phyloP scores from a whole-genome alignment of 1,284 basidiomycete genomes.

The Mycena sp. region DNA sequence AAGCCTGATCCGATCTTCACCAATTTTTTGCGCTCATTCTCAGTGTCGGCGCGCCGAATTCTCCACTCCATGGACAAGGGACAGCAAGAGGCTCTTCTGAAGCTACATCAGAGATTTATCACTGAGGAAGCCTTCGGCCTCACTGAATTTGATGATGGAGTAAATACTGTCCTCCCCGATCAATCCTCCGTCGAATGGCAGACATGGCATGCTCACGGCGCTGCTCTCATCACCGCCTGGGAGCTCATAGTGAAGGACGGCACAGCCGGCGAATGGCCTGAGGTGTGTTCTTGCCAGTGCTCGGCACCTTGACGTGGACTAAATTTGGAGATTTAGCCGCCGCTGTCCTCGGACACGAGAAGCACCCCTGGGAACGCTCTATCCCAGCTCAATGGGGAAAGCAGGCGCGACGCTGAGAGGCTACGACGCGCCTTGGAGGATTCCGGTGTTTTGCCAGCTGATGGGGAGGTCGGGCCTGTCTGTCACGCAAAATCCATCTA shows the following conservation, averaged over 20 bases:
- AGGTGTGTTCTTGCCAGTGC: not conserved
- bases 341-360: not conserved
- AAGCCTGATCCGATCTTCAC: not conserved
- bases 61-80: not conserved
- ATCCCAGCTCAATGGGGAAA: not conserved
- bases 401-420: not conserved
- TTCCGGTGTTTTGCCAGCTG: not conserved
- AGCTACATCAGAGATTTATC: not conserved
- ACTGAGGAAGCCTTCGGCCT: not conserved
- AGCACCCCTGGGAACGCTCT: not conserved
- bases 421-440: not conserved
- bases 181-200: not conserved
- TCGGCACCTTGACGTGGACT: not conserved
- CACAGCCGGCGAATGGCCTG: not conserved
- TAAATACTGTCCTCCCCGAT: not conserved
- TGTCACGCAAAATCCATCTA: not conserved
- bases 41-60: not conserved
- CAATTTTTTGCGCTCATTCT: not conserved
- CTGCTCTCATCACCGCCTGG: not conserved
- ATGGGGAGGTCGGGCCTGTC: slow-evolving; percentile 9
- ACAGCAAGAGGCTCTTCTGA: not conserved
- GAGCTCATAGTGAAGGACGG: not conserved
- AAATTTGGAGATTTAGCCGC: not conserved
- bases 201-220: not conserved
- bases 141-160: not conserved